Base-by-base conservation (phyloP, 768 basidiomycete species). In the Gelatoporia subvermispora region DNA sequence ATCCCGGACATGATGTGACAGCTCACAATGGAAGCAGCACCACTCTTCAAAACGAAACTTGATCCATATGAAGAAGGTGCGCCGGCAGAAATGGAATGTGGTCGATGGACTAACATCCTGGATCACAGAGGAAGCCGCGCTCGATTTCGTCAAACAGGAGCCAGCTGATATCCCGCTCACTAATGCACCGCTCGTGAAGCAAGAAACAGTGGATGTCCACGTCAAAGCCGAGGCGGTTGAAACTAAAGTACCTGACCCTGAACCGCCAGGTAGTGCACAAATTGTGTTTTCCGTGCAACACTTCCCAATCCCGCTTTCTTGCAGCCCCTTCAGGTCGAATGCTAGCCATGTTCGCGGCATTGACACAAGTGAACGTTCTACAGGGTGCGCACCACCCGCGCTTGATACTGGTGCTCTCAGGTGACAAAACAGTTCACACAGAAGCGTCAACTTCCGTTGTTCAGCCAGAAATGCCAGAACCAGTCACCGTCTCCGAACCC, bases 51-150 rank as follows among this genome's bases (percentile, higher is more conserved):
- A 20, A 49, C 42, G 40, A 58, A 62, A 36, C 36, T 44, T 18
- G 60, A 62, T 48, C 58, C 60, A 11, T 59, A 60, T 42, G 60
- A 59, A 31, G 49, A 58, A 52, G 58, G 60, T 60, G 13, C 11
- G 45, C 39, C 16, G 11, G 18, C 31, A 8, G 10, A 16, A 25
- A 41, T 4, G 17, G 20, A 21, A 8, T 9, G n/a, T 24, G 20
- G 13, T 13, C 8, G 3, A 22, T 20, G 4, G 5, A 34, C 16
- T 9, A 11, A 3, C 28, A 17, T 17, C 5, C 4, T 3, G 10
- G n/a, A 3, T 18, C 35, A 18, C 43, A 60, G 59, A 60, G 40
- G 41, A 48, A 17, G 45, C 43, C 16, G 54, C 54, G 9, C 31
- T 50, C 8, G 52, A 36, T 8, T 43, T 52, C 7, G 35, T 60